Evolutionary conservation across 2,329 filamentous ascomycete genomes (phyloP), one percentile per base, ranked within the genome.

Genomic region (Colletotrichum lentis): DNA sequence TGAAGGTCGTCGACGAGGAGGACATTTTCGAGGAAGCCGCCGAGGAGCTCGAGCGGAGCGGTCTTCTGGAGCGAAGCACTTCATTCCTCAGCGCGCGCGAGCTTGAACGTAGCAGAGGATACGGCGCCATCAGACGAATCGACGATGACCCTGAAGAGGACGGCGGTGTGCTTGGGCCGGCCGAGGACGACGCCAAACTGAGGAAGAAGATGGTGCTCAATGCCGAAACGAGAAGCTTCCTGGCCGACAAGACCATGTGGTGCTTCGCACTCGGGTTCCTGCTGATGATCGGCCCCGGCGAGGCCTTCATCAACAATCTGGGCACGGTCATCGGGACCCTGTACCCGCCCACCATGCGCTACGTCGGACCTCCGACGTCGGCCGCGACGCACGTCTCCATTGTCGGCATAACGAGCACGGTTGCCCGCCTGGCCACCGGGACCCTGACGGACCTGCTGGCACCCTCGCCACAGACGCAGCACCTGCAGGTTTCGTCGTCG

Each of bases 251-350:
- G 69, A 97, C 94, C 14, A 98, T 98, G 95, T 99, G 95, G 95
- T 92, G 90, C 76, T 90, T 99, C 72, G 93, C 95, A 0, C 82
- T 90, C 0, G 94, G 94, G 22, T 98, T 99, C 80, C 93, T 98
- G 78, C 86, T 98, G 70, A 92, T 97, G 73, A 92, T 94, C 62
- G 96, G 96, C 0, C 95, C 96, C 0, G 95, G 94, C n/a, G 96
- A 99, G 80, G 92, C 95, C 12, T 99, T 97, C 77, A 94, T 98
- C 80, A 99, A 98, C 81, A 99, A 98, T 74, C 83, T 99, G 11
- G 96, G 96, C 43, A 97, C 94, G 27, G 90, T 99, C 69, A 94
- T 98, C 73, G 91, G 92, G 72, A 97, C 95, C 0, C 83, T 97
- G 3, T 92, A 92, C 52, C 86, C 86, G 16, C 89, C 88, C 20